Base-by-base conservation (phyloP, 108 stramenopile genomes). In the Discostella pseudostelligera region DNA sequence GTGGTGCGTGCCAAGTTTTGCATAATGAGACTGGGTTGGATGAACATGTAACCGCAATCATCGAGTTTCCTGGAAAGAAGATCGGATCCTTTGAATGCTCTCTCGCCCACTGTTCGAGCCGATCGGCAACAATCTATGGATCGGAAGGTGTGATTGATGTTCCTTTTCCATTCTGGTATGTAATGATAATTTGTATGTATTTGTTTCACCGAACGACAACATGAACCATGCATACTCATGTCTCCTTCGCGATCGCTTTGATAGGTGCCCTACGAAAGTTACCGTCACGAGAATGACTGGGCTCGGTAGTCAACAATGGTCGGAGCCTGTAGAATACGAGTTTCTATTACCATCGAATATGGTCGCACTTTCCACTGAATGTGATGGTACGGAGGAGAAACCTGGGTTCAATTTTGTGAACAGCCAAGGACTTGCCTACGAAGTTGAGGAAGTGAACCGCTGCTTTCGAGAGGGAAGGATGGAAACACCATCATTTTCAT, bases 331-430 rank as follows among this genome's bases (percentile, higher is more conserved):
- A 51, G 32, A 59, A 19, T 20, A 62, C 17, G 64, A 76, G 1
- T 76, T 77, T 59, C 39, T 66, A 24, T 54, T 81, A 17, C 81
- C 81, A 7, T 44, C 46, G 20, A 51, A 73, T 25, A 68, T 78
- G 28, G 44, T 21, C 13, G 45, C 78, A 16, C 25, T 79, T n/a
- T 22, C 69, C 4, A 51, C 57, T 3, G 62, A 39, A 11, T 25
- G 65, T 49, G 48, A 32, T 24, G 54, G 36, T 39, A n/a, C n/a
- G n/a, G n/a, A n/a, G n/a, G 45, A 26, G 28, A 12, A 26, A 16
- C 73, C 78, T 3, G 76, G 71, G n/a, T 81, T 81, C 44, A 76
- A 81, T 57, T 81, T 69, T 63, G 62, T 78, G 17, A 74, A 81
- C 36, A 78, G 76, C 37, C 62, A 73, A 26, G 81, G 81, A 11